Conservation (phyloP, 768 basidiomycete species). For the Hygrocybe punicea region DNA sequence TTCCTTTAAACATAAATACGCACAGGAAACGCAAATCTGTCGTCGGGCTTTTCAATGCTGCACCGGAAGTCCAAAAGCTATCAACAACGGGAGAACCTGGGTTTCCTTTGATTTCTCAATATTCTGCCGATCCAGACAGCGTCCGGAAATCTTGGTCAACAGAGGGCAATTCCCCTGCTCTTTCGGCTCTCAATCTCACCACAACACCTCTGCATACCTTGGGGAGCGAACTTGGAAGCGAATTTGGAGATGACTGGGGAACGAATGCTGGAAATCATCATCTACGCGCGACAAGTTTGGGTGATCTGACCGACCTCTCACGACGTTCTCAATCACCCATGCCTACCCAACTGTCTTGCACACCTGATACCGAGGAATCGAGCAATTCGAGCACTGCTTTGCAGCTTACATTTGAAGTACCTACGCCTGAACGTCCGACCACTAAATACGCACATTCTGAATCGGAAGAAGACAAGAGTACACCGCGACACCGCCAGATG, state of each 20-base stretch:
- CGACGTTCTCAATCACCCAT: slow-evolving; percentile 39
- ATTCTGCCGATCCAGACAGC: not conserved
- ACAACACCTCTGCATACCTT: slow-evolving; percentile 39
- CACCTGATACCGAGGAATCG: slow-evolving; percentile 10
- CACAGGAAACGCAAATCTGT: slow-evolving; percentile 50
- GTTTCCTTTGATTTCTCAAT: not conserved
- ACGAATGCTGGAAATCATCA: slow-evolving; percentile 40
- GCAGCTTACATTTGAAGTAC: not conserved
- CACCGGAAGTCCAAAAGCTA: slow-evolving; percentile 4
- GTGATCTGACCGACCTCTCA: slow-evolving; percentile 45
- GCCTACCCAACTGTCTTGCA: slow-evolving; percentile 18
- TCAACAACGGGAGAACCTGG: not conserved
- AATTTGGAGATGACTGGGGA: slow-evolving; percentile 47
- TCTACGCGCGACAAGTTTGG: slow-evolving; percentile 54
- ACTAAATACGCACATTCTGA: slow-evolving; percentile 6
- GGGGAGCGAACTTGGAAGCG: slow-evolving; percentile 57
- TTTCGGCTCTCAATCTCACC: slow-evolving; percentile 33
- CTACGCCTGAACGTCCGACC: slow-evolving; percentile 11
- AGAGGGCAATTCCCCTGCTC: slow-evolving; percentile 27
- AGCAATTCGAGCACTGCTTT: slow-evolving; percentile 3
- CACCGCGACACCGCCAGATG: slow-evolving; percentile 39
- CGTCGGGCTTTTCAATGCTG: slow-evolving; percentile 57
- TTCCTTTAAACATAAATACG: not conserved
- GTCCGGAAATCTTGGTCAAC: slow-evolving; percentile 35
- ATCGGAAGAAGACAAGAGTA: slow-evolving; percentile 15